These are phyloP conservation scores for Lyophyllum decastes DNA, from an alignment of 768 basidiomycete genomes.

Conservation along the genomic window DNA sequence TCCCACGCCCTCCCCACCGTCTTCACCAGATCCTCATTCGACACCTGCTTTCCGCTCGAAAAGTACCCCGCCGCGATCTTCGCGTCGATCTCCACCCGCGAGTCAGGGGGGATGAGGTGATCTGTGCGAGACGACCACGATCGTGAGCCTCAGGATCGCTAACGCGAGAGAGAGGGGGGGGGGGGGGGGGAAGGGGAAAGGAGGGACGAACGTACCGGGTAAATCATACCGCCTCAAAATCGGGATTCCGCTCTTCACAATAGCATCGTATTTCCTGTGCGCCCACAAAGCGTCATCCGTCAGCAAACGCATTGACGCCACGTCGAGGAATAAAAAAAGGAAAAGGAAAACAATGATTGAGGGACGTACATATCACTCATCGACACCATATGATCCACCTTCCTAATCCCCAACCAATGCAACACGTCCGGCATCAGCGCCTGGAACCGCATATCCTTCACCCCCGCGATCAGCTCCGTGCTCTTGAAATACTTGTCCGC, in stretches of 20 bases:
- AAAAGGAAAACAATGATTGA: not conserved
- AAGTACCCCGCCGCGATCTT: constrained; percentile 96
- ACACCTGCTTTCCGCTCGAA: constrained; percentile 74
- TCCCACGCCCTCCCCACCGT: constrained; percentile 92
- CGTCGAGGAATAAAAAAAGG: not conserved
- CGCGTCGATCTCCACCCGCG: constrained; percentile 92
- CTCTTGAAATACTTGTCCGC: constrained; percentile 94
- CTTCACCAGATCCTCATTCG: constrained; percentile 77
- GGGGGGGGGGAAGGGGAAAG: not conserved
- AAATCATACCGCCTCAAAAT: constrained; percentile 85
- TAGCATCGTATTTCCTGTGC: constrained; percentile 89
- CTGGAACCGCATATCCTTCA: constrained; percentile 95
- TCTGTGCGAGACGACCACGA: constrained; percentile 36
- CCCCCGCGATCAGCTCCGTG: constrained; percentile 92
- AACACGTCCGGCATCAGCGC: constrained; percentile 95
- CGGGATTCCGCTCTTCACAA: constrained; percentile 84
- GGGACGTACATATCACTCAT: constrained; percentile 79
- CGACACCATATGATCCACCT: constrained; percentile 87
- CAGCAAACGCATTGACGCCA: not conserved
- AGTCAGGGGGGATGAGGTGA: constrained; percentile 87
- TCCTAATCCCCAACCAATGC: constrained; percentile 91
- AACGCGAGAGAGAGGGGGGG: not conserved
- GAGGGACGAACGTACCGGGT: constrained; percentile 51
- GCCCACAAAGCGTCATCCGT: too few relatives aligned
- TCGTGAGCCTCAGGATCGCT: too few relatives aligned